Evolutionary conservation across 257 asterid genomes (phyloP).

Genomic region (Fraxinus pennsylvanica): DNA sequence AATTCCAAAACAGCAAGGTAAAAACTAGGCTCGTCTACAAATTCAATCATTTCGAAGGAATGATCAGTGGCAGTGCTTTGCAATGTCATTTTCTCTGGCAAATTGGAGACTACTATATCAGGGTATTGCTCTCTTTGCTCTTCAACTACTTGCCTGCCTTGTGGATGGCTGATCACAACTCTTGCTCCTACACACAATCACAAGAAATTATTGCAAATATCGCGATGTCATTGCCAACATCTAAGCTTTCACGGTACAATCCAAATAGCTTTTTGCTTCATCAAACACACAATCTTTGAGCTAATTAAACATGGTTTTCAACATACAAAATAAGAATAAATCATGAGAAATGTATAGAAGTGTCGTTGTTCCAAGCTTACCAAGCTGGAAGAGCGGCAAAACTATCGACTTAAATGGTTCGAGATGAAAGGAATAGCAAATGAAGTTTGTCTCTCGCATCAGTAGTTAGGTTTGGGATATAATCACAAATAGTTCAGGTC

Average conservation of each 20-base stretch:
- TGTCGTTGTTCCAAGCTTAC: background rate
- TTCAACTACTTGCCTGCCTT: slow-evolving; percentile 61
- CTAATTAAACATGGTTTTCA: background rate
- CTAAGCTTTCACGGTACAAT: background rate
- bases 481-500: background rate
- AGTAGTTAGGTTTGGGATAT: background rate
- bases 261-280: background rate
- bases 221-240: background rate
- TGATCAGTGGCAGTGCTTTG: slow-evolving; percentile 43
- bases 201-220: background rate
- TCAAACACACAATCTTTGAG: background rate
- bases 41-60: slow-evolving; percentile 56
- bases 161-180: slow-evolving; percentile 79
- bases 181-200: slow-evolving; percentile 37
- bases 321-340: background rate
- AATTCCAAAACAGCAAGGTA: slow-evolving; percentile 55
- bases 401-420: background rate
- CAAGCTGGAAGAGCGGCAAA: background rate
- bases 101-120: slow-evolving; percentile 54
- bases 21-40: slow-evolving; percentile 60
- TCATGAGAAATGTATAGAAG: background rate
- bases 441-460: background rate
- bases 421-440: background rate
- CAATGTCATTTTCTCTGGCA: slow-evolving; percentile 55
- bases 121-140: slow-evolving; percentile 61